Base-by-base conservation (phyloP, 257 asterid species). In the Perilla frutescens region DNA sequence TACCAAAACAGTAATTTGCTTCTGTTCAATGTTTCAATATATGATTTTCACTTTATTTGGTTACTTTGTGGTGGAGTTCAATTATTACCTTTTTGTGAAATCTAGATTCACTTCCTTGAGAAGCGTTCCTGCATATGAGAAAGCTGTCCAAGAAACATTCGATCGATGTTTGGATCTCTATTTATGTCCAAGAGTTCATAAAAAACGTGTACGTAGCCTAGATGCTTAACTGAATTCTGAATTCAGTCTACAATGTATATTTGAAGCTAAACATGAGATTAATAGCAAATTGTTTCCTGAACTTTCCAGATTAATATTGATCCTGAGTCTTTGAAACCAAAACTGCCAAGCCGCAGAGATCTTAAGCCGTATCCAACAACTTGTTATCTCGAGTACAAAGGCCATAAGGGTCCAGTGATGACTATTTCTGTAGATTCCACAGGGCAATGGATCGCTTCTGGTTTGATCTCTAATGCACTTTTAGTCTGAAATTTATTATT, bases 381-480 rank as follows among this genome's bases (percentile, higher is more conserved):
- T n/a, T 90, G 98, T 77, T 92, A 92, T 84, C 96, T 92, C 5
- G 97, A 90, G 88, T 95, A 95, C 83, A 90, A 76, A 86, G 99
- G 99, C 76, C 99, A 95, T 67, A 84, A 56, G 68, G 98, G 97
- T 82, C 91, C 99, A 13, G 97, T 95, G 61, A 73, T 81, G 48
- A 86, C 97, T 49, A 88, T 95, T 70, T 88, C 91, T 56, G 76
- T 88, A 5, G 97, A 90, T 54, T 68, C 93, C 79, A 87, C 96
- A 0, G 98, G 99, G 60, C 94, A 92, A 75, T 95, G 98, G 98
- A 84, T 95, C 80, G 97, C 98, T 77, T 95, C 99, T 78, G 99
- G 99, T 95, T 71, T 47, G 87, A 34, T 64, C 66, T 71, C 72
- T 70, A 62, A 20, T 64, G 14, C 29, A 54, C 67, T 43, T 70